Evolutionary conservation across 495 filamentous ascomycete genomes (phyloP).

Genomic region (Penicillium lagena): DNA sequence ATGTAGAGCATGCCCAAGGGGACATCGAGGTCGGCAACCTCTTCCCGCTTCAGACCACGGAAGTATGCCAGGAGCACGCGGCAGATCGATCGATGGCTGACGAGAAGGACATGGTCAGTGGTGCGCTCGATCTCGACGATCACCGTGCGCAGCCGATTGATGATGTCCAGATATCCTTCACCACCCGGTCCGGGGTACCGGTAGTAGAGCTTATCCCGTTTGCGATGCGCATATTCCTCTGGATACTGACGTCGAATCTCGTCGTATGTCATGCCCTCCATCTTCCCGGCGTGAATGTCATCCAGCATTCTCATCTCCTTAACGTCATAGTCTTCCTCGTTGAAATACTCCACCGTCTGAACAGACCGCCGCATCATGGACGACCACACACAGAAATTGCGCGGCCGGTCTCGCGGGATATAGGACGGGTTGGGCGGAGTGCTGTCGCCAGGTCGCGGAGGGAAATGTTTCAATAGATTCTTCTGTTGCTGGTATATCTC

Average conservation of each 20-base stretch:
- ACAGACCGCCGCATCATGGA: conserved; percentile 88
- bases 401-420: conserved; percentile 47
- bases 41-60: conserved; percentile 78
- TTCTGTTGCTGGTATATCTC: conserved; percentile 68
- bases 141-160: conserved; percentile 89
- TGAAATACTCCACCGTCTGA: conserved; percentile 79
- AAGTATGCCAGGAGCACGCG: conserved; percentile 95
- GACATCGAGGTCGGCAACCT: conserved; percentile 88
- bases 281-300: conserved; percentile 84
- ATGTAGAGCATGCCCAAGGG: conserved; percentile 88
- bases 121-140: conserved; percentile 96
- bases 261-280: conserved; percentile 92
- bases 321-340: conserved; percentile 94
- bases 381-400: conserved; percentile 98
- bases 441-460: conserved; percentile 78
- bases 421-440: conserved; percentile 93
- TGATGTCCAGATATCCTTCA: conserved; percentile 94
- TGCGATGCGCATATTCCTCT: conserved; percentile 70
- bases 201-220: conserved; percentile 80
- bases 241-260: conserved; percentile 71
- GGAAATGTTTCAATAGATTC: conserved; percentile 63
- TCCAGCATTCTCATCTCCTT: conserved; percentile 99
- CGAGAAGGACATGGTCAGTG: conserved; percentile 87
- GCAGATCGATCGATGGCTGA: conserved; percentile 84
- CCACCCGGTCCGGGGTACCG: conserved; percentile 93